Evolutionary conservation across 331 rosid species (phyloP), one percentile per base, ranked within the genome.

Genomic region (Phaseolus coccineus): DNA sequence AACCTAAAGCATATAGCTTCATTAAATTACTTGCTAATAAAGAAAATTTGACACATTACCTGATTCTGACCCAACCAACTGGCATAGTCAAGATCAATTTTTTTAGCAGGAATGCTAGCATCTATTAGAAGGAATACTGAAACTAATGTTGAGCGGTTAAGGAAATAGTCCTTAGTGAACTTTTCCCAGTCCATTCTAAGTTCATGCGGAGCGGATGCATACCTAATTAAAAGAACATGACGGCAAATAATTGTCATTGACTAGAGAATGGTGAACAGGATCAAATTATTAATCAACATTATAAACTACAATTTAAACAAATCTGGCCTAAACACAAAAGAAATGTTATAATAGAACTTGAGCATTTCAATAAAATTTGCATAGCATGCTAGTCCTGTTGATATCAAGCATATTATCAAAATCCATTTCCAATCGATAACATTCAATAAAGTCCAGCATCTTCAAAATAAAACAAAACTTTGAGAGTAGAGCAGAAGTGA

Each of bases 41-140:
- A 59, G 72, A 10, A 48, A 79, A 24, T 57, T 33, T 19, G 16
- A 58, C 31, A 64, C 33, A 24, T 52, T 87, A 95, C 99, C 98
- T 96, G 90, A 86, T 96, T 96, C 88, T 89, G 88, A 39, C 96
- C 99, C 86, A 96, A 89, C 99, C 98, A 96, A 77, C 94, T 84
- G 47, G 99, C 98, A 86, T 93, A 96, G 58, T 96, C 97, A 5
- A 96, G 96, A 87, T 93, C 99, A 59, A 88, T 89, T 61, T 74
- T 83, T 83, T 89, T 96, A 58, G 94, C 98, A 50, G 99, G 98
- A 73, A 96, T 93, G 91, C 99, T 96, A 52, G 92, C 99, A 84
- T 96, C 99, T 35, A 96, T 86, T 19, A 96, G 96, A 77, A 96
- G 98, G 85, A 96, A 96, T 46, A 96, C 97, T 0, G 99, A 93